Conservation (phyloP, 495 filamentous ascomycete genomes). For the Podospora bellae-mahoneyi region DNA sequence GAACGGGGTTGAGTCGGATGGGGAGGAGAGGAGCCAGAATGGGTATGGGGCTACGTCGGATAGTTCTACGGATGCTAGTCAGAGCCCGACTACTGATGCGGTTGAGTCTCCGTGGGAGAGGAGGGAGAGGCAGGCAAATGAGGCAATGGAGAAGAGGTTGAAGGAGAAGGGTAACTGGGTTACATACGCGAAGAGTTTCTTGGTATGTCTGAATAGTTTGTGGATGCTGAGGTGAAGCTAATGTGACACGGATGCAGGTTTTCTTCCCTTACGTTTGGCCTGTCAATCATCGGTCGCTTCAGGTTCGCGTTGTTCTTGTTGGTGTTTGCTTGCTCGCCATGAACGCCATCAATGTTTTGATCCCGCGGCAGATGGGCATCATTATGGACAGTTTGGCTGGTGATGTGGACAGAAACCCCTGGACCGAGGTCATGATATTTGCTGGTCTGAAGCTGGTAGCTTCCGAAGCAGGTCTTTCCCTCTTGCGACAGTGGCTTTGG, state of each 20-base stretch:
- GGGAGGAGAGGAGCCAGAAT: slow-evolving; percentile 28
- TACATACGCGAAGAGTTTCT: slow-evolving; percentile 59
- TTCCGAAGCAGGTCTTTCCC: slow-evolving; percentile 54
- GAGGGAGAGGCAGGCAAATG: slow-evolving; percentile 47
- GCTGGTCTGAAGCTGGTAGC: slow-evolving; percentile 52
- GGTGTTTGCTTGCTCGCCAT: slow-evolving; percentile 58
- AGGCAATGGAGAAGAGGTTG: slow-evolving; percentile 55
- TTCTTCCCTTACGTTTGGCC: slow-evolving; percentile 68
- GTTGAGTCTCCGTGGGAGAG: slow-evolving; percentile 49
- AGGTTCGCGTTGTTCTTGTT: slow-evolving; percentile 55
- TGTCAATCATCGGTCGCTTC: slow-evolving; percentile 50
- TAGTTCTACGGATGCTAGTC: slow-evolving; percentile 29
- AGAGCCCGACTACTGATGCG: slow-evolving; percentile 33
- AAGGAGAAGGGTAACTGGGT: slow-evolving; percentile 63
- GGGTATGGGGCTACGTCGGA: slow-evolving; percentile 45
- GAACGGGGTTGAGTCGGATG: slow-evolving; percentile 16
- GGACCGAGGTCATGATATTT: slow-evolving; percentile 54
- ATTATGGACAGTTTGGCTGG: slow-evolving; percentile 54
- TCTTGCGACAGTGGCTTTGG: slow-evolving; percentile 59
- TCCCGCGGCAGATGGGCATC: slow-evolving; percentile 64
- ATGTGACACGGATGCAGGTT: slow-evolving; percentile 35
- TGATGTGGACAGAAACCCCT: slow-evolving; percentile 43
- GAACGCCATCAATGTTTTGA: slow-evolving; percentile 60
- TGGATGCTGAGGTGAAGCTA: neutral
- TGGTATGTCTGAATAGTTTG: slow-evolving; percentile 37